phyloP scores from a whole-genome alignment of 2,329 filamentous ascomycete genomes.

The Fonsecaea nubica region DNA sequence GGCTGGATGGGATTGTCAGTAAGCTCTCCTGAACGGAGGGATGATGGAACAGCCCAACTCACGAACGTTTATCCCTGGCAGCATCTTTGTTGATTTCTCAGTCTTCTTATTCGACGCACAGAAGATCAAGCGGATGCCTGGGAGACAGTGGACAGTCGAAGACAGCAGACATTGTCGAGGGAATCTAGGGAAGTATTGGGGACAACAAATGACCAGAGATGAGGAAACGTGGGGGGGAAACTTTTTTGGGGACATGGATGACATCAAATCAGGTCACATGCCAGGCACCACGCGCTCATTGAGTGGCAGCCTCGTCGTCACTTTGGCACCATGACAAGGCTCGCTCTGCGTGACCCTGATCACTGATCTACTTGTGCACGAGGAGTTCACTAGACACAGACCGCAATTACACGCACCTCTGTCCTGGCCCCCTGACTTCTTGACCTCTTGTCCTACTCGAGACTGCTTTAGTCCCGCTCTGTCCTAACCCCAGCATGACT shows the following conservation, averaged over 20 bases:
- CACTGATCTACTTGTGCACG: neutral
- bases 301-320: neutral
- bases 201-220: neutral
- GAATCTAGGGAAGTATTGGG: neutral
- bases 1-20: constrained; percentile 51
- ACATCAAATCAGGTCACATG: constrained; percentile 11
- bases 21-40: constrained; percentile 13
- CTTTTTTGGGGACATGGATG: constrained; percentile 5
- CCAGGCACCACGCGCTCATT: constrained; percentile 6
- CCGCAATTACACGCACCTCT: neutral
- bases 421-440: too few species aligned
- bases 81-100: constrained; percentile 54
- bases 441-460: neutral
- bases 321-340: neutral
- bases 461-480: neutral
- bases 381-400: neutral
- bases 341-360: neutral
- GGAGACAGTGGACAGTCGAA: neutral
- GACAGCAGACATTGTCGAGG: constrained; percentile 1
- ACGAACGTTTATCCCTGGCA: constrained; percentile 70
- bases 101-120: neutral
- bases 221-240: constrained; percentile 10
- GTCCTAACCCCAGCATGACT: neutral
- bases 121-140: neutral
- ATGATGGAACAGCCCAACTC: constrained; percentile 40